These are phyloP conservation scores for Cymbidium sinense DNA, from an alignment of 106 monocot genomes.

Conservation along the genomic window DNA sequence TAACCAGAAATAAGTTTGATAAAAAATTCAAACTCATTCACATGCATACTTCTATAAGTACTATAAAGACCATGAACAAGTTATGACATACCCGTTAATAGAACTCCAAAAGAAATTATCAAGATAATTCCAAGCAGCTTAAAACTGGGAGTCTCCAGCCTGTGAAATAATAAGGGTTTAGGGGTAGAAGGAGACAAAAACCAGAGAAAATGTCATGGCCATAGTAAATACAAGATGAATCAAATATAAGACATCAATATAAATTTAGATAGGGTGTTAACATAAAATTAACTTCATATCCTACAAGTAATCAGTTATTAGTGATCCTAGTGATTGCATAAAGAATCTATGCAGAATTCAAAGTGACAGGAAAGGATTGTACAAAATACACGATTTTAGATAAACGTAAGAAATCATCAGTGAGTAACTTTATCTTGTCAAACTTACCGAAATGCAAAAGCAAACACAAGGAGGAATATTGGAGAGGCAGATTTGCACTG, in stretches of 20 bases:
- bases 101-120: conserved; percentile 78
- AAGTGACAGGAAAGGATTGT: background rate
- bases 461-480: conserved; percentile 92
- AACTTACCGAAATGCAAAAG: conserved; percentile 91
- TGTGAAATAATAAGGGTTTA: conserved; percentile 11
- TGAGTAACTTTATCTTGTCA: background rate
- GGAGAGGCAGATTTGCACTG: conserved; percentile 98
- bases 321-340: background rate
- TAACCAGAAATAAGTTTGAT: background rate
- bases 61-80: background rate
- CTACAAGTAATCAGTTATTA: background rate
- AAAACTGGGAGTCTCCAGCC: conserved; percentile 84
- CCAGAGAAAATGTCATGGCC: background rate
- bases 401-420: background rate
- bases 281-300: background rate
- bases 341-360: background rate
- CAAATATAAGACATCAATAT: background rate
- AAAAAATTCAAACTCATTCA: background rate
- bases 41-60: background rate
- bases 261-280: background rate
- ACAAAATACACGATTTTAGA: background rate
- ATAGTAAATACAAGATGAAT: background rate
- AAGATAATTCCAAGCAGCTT: conserved; percentile 83
- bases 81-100: conserved; percentile 64
- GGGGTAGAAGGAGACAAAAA: background rate